Evolutionary conservation across 495 filamentous ascomycete species (phyloP), one percentile per base, ranked within the genome.

Genomic region (Trichoderma virens): DNA sequence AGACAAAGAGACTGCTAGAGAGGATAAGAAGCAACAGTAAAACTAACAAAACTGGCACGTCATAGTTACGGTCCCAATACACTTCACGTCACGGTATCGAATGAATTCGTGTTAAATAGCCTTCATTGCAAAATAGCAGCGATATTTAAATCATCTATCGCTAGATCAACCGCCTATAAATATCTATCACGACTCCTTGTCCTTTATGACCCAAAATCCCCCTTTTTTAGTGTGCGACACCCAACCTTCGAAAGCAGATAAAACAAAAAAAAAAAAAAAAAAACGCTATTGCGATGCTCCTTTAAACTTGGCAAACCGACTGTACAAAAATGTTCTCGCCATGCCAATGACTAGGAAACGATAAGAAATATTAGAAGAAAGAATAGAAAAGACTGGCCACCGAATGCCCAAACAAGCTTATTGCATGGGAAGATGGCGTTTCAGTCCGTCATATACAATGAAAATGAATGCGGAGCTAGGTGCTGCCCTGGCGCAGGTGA

Each of bases 381-480:
- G 31, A 34, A 38, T 35, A 16, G 28, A 0, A 61, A 38, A 39
- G 3, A 16, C 13, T 56, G 6, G 13, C 30, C 31, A 18, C 16
- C 8, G 31, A 38, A 61, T n/a, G 14, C 3, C 9, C 5, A 61
- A 16, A 20, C 31, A 25, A 11, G 14, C 8, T 30, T 41, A 76
- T 62, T 70, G 75, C 68, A 81, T 67, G 16, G 79, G 77, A 16
- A 92, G 83, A 71, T 84, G 80, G 62, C 77, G 82, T 73, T 88
- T 89, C 75, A 98, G 77, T 45, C 85, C 86, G 77, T 97, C 93
- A 73, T 90, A 97, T 35, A 97, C 83, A 43, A 92, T 88, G 71
- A 98, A 99, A 64, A 99, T 99, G 69, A 98, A 90, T 39, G 93
- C 95, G n/a, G 90, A 95, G 71, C 92, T 96, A 0, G 94, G 94